Evolutionary conservation across 1,139 yeast genomes (phyloP).

Genomic region (Debaryomyces sp.): DNA sequence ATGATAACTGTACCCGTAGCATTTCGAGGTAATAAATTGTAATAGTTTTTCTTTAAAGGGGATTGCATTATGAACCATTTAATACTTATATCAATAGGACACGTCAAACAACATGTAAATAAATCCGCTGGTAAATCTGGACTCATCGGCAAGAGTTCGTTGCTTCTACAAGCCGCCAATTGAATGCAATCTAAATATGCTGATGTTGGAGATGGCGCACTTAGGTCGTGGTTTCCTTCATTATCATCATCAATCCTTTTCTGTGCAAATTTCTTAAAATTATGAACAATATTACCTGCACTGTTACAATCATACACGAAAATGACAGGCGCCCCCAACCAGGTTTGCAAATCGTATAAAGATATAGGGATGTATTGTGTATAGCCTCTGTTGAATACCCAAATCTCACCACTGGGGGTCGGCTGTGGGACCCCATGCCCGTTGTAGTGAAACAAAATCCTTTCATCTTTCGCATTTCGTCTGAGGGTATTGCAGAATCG

Average conservation of each 20-base stretch:
- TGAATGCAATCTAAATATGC: conserved; percentile 89
- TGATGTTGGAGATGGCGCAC: conserved; percentile 66
- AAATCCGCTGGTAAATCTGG: conserved; percentile 96
- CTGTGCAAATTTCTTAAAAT: conserved; percentile 87
- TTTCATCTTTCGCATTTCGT: conserved; percentile 87
- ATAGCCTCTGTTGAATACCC: conserved; percentile 97
- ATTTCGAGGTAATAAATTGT: conserved; percentile 53
- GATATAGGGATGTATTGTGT: conserved; percentile 98
- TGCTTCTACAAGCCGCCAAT: conserved; percentile 87
- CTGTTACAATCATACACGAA: conserved; percentile 94
- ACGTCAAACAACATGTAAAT: conserved; percentile 91
- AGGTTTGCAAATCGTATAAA: conserved; percentile 86
- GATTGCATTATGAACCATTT: conserved; percentile 90
- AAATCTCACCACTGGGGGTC: conserved; percentile 94
- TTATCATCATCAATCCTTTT: conserved; percentile 88
- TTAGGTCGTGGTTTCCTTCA: conserved; percentile 66
- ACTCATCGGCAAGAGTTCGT: conserved; percentile 87
- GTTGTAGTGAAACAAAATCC: conserved; percentile 90
- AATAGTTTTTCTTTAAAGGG: conserved; percentile 66
- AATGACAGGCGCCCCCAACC: conserved; percentile 98
- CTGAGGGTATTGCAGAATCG: conserved; percentile 87
- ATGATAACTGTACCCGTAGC: conserved; percentile 66
- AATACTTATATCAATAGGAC: conserved; percentile 93
- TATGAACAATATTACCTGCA: conserved; percentile 91
- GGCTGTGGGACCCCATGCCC: conserved; percentile 99